Evolutionary conservation across 192 early-diverging fungal species (phyloP).

Genomic region (Haplosporangium gracile): DNA sequence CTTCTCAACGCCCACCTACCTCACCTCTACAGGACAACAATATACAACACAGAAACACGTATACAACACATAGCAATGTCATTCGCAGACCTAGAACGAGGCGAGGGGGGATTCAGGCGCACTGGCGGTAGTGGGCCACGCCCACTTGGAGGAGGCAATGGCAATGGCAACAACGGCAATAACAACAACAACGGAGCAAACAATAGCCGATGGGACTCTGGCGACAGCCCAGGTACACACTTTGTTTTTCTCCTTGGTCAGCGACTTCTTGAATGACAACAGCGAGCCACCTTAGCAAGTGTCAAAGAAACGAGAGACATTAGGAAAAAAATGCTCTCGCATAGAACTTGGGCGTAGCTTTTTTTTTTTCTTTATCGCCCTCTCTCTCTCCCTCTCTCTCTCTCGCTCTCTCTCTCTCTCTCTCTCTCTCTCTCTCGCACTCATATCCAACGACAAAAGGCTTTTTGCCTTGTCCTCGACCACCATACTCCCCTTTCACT

Average conservation of each 20-base stretch:
- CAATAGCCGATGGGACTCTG: conserved; percentile 16
- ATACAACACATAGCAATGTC: conserved; percentile 61
- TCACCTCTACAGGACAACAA: not conserved
- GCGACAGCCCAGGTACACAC: conserved; percentile 12
- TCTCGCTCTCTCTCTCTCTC: not conserved
- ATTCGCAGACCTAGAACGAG: conserved; percentile 75
- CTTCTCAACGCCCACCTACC: not conserved
- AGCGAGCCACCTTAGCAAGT: not conserved
- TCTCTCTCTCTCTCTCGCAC: not conserved
- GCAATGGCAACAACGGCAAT: not conserved
- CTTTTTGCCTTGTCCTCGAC: not conserved
- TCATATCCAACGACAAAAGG: not conserved
- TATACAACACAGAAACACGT: not conserved
- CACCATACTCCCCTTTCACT: too few species aligned
- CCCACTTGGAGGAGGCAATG: conserved; percentile 18
- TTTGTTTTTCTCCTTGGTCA: not conserved
- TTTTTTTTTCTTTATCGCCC: not conserved
- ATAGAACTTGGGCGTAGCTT: not conserved
- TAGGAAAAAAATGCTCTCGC: conserved; percentile 7
- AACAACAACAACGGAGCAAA: conserved; percentile 19
- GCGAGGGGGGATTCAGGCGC: conserved; percentile 40
- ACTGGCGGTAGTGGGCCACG: conserved; percentile 15
- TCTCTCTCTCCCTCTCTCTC: too few species aligned
- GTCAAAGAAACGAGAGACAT: not conserved
- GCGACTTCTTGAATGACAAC: not conserved